Percentiles rank a stretch among this genome's conserved stretches.
Evolutionary conservation across 2,329 filamentous ascomycete genomes (phyloP).

Genomic region (Curvularia verruculosa): DNA sequence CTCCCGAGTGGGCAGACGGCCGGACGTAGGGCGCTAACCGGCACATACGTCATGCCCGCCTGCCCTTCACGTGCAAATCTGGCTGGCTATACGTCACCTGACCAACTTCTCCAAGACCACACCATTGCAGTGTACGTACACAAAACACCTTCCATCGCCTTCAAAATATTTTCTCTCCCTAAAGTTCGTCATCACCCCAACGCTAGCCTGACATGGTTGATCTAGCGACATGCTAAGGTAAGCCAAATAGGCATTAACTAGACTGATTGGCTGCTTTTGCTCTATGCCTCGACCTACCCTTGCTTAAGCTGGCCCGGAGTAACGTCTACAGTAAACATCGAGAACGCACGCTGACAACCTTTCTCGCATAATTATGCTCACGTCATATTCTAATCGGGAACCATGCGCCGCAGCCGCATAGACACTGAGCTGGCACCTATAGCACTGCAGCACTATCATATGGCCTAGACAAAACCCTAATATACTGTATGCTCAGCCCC

Average conservation of each 20-base stretch:
- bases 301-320: neutral
- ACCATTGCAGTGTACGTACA: neutral
- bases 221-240: neutral
- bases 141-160: neutral
- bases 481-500: neutral
- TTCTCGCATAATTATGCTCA: neutral
- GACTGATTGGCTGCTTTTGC: conserved; percentile 7
- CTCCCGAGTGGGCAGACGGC: conserved; percentile 14
- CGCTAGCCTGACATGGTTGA: neutral
- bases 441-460: neutral
- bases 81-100: neutral
- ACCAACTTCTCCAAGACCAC: neutral
- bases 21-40: conserved; percentile 23
- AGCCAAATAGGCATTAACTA: neutral
- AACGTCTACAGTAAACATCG: neutral
- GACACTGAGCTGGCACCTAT: neutral
- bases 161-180: neutral
- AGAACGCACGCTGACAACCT: neutral
- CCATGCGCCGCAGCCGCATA: neutral
- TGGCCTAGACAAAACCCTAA: neutral
- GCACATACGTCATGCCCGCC: conserved; percentile 24
- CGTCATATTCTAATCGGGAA: neutral
- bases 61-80: neutral
- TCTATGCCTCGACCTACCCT: neutral
- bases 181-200: neutral